These are phyloP conservation scores for Tolypocladium pustulatum DNA, from an alignment of 2,329 filamentous ascomycete genomes.

Conservation along the genomic window DNA sequence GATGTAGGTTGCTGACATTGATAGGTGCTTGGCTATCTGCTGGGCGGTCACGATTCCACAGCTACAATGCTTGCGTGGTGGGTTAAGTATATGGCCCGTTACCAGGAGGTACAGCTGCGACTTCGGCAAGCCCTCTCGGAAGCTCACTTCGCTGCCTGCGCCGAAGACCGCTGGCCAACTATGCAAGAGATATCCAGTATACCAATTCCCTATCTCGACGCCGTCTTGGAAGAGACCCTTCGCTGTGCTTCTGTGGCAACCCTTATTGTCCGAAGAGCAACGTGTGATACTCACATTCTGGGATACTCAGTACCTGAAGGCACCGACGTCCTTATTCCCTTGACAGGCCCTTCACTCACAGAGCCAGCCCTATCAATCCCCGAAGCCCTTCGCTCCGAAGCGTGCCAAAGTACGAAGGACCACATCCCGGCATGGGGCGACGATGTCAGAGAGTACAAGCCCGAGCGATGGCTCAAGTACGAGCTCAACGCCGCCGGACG, in stretches of 20 bases:
- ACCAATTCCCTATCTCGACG: constrained; percentile 24
- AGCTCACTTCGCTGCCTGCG: constrained; percentile 10
- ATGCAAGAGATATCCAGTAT: constrained; percentile 16
- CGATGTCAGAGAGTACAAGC: constrained; percentile 19
- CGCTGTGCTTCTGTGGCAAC: constrained; percentile 18
- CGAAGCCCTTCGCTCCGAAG: constrained; percentile 16
- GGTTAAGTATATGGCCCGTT: constrained; percentile 14
- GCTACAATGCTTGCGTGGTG: constrained; percentile 18
- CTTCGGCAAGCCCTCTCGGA: constrained; percentile 15
- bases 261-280: constrained; percentile 17
- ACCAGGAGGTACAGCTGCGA: constrained; percentile 11
- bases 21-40: constrained; percentile 16
- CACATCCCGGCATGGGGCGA: constrained; percentile 18
- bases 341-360: constrained; percentile 17
- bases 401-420: constrained; percentile 12
- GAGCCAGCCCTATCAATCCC: constrained; percentile 14
- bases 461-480: constrained; percentile 25
- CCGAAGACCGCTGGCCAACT: constrained; percentile 14
- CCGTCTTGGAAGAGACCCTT: constrained; percentile 24
- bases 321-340: constrained; percentile 17
- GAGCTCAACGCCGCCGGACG: constrained; percentile 4
- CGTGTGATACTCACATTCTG: constrained; percentile 20
- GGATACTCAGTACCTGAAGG: constrained; percentile 22
- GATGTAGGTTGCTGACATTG: background rate
- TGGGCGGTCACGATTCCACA: constrained; percentile 19